phyloP scores from a whole-genome alignment of 2,329 filamentous ascomycete genomes.

The Fusarium redolens region DNA sequence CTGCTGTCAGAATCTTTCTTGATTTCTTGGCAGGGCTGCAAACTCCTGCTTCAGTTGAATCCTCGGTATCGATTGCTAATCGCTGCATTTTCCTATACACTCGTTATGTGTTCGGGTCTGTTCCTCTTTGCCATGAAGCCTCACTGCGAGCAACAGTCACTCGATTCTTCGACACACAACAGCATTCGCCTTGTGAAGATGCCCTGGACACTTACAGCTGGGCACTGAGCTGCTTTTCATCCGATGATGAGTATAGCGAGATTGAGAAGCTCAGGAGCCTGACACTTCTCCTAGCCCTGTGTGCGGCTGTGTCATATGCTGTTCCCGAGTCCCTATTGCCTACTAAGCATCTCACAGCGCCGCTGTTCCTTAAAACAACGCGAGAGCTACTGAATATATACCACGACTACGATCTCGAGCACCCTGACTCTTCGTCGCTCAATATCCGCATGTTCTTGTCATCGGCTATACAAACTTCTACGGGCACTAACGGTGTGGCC shows the following conservation, averaged over 20 bases:
- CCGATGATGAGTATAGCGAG: not conserved
- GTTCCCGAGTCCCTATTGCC: not conserved
- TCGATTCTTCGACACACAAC: not conserved
- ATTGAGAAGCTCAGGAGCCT: not conserved
- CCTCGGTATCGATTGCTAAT: not conserved
- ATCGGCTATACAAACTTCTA: not conserved
- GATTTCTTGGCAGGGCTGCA: not conserved
- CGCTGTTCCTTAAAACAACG: not conserved
- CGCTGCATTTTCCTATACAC: not conserved
- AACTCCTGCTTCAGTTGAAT: not conserved
- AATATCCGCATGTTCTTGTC: slow-evolving; percentile 4
- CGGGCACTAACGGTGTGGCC: slow-evolving; percentile 1
- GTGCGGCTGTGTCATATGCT: not conserved
- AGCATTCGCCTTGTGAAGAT: not conserved
- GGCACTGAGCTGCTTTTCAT: not conserved
- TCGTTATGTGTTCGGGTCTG: not conserved
- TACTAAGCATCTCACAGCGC: not conserved
- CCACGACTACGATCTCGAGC: slow-evolving; percentile 14
- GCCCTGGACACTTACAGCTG: not conserved
- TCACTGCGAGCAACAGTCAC: not conserved
- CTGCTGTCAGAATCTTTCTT: not conserved
- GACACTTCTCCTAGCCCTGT: not conserved
- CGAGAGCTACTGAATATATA: slow-evolving; percentile 1
- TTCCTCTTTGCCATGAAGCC: not conserved
- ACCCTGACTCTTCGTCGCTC: slow-evolving; percentile 9